Base-by-base conservation (phyloP, 768 basidiomycete species). In the Cubamyces lactineus region DNA sequence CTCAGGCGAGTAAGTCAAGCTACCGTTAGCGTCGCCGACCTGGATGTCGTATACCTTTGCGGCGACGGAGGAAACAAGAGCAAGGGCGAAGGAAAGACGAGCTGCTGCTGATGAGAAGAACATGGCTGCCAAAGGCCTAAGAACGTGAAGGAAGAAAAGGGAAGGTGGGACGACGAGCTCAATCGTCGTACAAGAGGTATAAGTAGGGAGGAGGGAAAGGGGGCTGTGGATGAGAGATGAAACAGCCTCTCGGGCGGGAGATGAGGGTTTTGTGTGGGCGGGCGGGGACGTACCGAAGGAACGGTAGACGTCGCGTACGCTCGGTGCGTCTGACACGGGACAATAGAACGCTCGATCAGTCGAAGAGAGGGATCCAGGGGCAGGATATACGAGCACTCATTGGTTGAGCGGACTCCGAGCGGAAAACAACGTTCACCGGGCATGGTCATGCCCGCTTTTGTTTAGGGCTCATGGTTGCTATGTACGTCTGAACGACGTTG, bases 21-120 rank as follows among this genome's bases (percentile, higher is more conserved):
- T 65, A 43, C 80, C 81, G 64, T 68, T 75, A 55, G 76, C 71
- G 66, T 77, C 74, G 53, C 81, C 85, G 64, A 88, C 86, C 72
- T 82, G 76, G 64, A 88, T 69, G 72, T 86, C 79, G 67, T 80
- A 74, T 61, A 83, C 77, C 65, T 74, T 74, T 72, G 80, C 82
- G 67, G 77, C 75, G 71, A 78, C 81, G 67, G 82, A 75, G 71
- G 82, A 80, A 71, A 80, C 67, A 66, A 84, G 72, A 69, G 74
- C 77, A 73, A 85, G 77, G 74, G 76, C 79, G 67, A 83, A 68
- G 66, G 78, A 77, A 71, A 81, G 57, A 42, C 41, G 48, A 6
- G 57, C 57, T 34, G 49, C 52, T 48, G 59, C 26, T 45, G 61
- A 48, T 24, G 62, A 58, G 54, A 50, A 49, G 19, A 63, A 58